Base-by-base conservation (phyloP, 228 moss, liverwort and hornwort species). In the Sphagnum fallax region DNA sequence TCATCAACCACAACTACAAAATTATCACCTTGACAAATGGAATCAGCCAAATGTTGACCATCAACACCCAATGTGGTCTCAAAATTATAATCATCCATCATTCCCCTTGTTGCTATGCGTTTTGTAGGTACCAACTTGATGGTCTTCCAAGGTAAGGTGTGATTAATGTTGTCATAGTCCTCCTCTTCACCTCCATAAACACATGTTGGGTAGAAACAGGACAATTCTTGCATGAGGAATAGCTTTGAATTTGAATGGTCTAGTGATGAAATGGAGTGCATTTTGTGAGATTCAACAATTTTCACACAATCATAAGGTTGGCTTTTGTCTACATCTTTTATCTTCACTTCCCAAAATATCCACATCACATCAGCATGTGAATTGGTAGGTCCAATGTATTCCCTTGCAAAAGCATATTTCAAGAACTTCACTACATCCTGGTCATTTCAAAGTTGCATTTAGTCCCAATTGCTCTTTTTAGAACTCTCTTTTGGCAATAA, bases 191-290 rank as follows among this genome's bases (percentile, higher is more conserved):
- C 65, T 11, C 48, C 48, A n/a, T 65, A 6, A 12, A 49, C 47
- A 65, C 65, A 65, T 16, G 65, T 65, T 65, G 65, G 65, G 50
- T 11, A 65, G 48, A 65, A 51, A 50, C 48, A 65, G 6, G 65
- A 65, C 7, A 47, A 5, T 49, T 65, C 12, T n/a, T 50, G 8
- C 18, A 65, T 49, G 49, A 65, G 48, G 13, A 65, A 49, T 50
- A 65, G 49, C 48, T 65, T 48, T 4, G 0, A 65, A 50, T 65
- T 13, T 8, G 47, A 12, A 11, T 65, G 65, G n/a, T n/a, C 50
- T n/a, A 65, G n/a, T 48, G 65, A 18, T 18, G 18, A 18, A 18
- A 18, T 18, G 0, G 18, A 18, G 0, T 18, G 18, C 18, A 18
- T 18, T 18, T 18, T 18, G 18, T 0, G 50, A 9, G 65, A 65